These are phyloP conservation scores for Tolypocladium nubicola DNA, from an alignment of 2,329 filamentous ascomycete species.

Conservation along the genomic window DNA sequence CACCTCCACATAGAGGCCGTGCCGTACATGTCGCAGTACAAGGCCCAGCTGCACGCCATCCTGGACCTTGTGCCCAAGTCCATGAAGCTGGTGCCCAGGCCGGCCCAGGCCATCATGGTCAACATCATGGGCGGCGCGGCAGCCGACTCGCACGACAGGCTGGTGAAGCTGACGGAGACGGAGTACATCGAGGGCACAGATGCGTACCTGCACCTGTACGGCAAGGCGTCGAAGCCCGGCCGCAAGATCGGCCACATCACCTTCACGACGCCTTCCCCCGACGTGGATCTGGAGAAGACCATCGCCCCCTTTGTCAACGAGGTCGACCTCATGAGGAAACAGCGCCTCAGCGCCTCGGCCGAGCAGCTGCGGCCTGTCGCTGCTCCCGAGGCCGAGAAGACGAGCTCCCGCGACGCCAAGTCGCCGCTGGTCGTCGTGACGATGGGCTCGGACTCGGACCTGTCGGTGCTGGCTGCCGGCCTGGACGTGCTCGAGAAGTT, in stretches of 20 bases:
- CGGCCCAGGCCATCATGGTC: conserved; percentile 57
- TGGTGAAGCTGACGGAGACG: conserved; percentile 35
- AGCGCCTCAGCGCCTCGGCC: conserved; percentile 33
- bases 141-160: conserved; percentile 47
- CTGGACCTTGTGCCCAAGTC: conserved; percentile 51
- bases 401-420: conserved; percentile 12
- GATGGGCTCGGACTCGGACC: conserved; percentile 76
- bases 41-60: conserved; percentile 79
- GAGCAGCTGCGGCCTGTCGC: conserved; percentile 23
- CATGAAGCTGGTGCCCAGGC: conserved; percentile 45
- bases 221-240: conserved; percentile 76
- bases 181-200: conserved; percentile 35
- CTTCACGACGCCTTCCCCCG: conserved; percentile 57
- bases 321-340: conserved; percentile 48
- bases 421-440: conserved; percentile 61
- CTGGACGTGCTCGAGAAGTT: conserved; percentile 60
- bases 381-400: conserved; percentile 8
- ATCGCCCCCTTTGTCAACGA: conserved; percentile 59
- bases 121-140: conserved; percentile 67
- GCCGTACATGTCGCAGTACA: conserved; percentile 72
- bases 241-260: conserved; percentile 96
- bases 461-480: conserved; percentile 54
- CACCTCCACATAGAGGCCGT: conserved; percentile 94
- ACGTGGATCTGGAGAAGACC: conserved; percentile 47
- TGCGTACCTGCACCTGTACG: conserved; percentile 73